Evolutionary conservation across 495 filamentous ascomycete genomes (phyloP), one percentile per base, ranked within the genome.

Genomic region (Xylaria acuta): DNA sequence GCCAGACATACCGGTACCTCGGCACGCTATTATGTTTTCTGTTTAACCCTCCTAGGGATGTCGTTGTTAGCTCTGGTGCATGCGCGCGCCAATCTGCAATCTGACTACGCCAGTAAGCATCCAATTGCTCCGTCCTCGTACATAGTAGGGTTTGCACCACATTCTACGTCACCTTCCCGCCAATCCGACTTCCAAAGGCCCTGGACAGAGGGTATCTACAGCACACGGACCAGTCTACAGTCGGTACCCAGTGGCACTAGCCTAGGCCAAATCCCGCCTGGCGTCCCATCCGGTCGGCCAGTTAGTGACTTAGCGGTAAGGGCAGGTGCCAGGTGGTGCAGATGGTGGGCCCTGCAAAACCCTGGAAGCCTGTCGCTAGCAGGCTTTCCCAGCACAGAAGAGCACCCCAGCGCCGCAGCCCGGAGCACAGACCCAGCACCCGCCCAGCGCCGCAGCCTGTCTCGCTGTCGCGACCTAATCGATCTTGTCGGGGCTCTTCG

Each of bases 401-500:
- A n/a, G n/a, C n/a, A n/a, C n/a, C n/a, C n/a, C 32, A 14, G 34
- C 53, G 53, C n/a, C n/a, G n/a, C n/a, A n/a, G n/a, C 53, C 58
- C 56, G 11, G 34, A 38, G 30, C 58, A 60, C 34, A 36, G 58
- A 38, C 30, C 30, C 34, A 38, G 30, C 4, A 36, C 63, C 41
- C n/a, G 63, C 43, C 41, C 14, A 34, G 62, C 45, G n/a, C 38
- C 32, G 18, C 45, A 49, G 64, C 40, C 62, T 40, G 41, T 47
- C 62, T 32, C 41, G 16, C 22, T 41, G 22, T 70, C 59, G 68
- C 68, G 53, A 70, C 68, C 68, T 49, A 70, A 70, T 63, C 54
- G 67, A 45, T 36, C 67, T 69, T 34, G 54, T 69, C 58, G 68
- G 47, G 47, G 43, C 49, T 36, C 53, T 67, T 70, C 58, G 68